These are phyloP conservation scores for Malus asiatica DNA, from an alignment of 306 rosid genomes.

Conservation along the genomic window DNA sequence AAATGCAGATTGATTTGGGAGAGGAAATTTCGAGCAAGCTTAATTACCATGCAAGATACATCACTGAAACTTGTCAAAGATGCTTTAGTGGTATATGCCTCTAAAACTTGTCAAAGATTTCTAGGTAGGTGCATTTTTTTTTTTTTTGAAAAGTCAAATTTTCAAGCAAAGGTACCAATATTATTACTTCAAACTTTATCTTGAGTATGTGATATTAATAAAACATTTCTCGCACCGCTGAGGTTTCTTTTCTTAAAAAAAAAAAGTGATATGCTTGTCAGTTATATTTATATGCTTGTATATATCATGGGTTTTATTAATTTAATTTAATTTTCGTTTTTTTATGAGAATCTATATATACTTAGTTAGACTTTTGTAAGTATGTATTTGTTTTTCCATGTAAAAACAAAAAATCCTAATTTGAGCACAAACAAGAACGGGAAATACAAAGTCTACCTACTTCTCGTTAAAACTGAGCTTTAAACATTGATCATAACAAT, in stretches of 20 bases:
- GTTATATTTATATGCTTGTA: neutral
- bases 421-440: neutral
- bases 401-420: neutral
- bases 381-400: neutral
- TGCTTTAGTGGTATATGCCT: neutral
- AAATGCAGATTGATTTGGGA: neutral
- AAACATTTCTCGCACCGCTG: no score
- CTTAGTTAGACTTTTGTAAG: neutral
- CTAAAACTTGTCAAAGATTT: slow-evolving; percentile 20
- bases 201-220: neutral
- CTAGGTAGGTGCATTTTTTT: slow-evolving; percentile 2
- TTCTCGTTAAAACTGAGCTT: neutral
- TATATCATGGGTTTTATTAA: neutral
- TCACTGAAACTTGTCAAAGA: slow-evolving; percentile 19
- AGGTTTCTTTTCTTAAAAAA: no score
- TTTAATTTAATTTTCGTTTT: neutral
- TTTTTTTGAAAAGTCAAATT: neutral
- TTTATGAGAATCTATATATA: neutral
- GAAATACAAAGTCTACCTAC: neutral
- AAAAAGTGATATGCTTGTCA: neutral
- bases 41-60: neutral
- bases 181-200: neutral
- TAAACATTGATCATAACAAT: neutral
- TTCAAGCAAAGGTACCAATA: neutral
- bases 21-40: neutral